Percentiles rank a stretch among this genome's conserved stretches.
Evolutionary conservation across 2,329 filamentous ascomycete species (phyloP).

Genomic region (Epicoccum nigrum): DNA sequence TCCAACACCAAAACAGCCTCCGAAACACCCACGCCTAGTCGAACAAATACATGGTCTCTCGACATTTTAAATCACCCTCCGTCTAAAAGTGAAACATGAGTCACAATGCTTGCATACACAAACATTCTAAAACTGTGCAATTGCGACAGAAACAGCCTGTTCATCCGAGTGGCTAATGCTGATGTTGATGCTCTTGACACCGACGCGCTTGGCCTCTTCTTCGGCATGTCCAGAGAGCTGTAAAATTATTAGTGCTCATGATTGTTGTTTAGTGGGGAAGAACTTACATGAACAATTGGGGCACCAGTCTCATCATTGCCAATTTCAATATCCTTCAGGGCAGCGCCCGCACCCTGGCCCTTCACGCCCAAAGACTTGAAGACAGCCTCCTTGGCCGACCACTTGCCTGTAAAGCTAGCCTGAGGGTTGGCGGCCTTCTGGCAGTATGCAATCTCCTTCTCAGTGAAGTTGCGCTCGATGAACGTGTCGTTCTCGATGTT

Average conservation of each 20-base stretch:
- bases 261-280: not conserved
- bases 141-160: constrained; percentile 93
- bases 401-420: constrained; percentile 91
- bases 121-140: constrained; percentile 71
- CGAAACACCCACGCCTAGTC: constrained; percentile 6
- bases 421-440: constrained; percentile 76
- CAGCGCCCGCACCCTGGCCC: constrained; percentile 85
- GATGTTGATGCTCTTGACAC: constrained; percentile 86
- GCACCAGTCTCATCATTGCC: constrained; percentile 78
- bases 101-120: not conserved
- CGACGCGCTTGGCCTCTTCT: constrained; percentile 80
- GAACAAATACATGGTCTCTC: constrained; percentile 6
- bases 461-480: constrained; percentile 91
- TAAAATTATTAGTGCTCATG: constrained; percentile 20
- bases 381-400: constrained; percentile 97
- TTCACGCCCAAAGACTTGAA: constrained; percentile 94
- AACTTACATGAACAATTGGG: constrained; percentile 81
- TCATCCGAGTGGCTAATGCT: constrained; percentile 95
- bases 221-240: constrained; percentile 88
- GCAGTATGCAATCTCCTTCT: constrained; percentile 85
- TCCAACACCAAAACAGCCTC: constrained; percentile 7
- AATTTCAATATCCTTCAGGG: constrained; percentile 95
- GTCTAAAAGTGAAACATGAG: not conserved
- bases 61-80: not conserved
- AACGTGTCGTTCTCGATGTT: constrained; percentile 96